Percentiles rank a stretch among this genome's conserved stretches.
Evolutionary conservation across 441 rosid species (phyloP).

Genomic region (Croton setiger): DNA sequence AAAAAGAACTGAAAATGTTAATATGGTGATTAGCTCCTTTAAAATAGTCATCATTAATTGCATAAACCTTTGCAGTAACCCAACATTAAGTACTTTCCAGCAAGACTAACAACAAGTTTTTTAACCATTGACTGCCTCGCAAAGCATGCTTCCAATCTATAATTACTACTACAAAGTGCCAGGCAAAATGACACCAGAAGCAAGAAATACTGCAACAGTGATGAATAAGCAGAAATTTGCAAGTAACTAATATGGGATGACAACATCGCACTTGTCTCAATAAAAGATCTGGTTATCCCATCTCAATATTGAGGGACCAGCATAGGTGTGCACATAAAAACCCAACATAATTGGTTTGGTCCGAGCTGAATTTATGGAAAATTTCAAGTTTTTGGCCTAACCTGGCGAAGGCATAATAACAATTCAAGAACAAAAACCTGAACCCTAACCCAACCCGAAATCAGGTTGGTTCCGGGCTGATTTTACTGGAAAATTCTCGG

Average conservation of each 20-base stretch:
- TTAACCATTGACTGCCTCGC: background rate
- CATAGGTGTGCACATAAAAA: too few species aligned
- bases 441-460: too few species aligned
- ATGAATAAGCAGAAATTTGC: conserved; percentile 1
- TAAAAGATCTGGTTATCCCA: background rate
- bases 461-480: too few species aligned
- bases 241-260: background rate
- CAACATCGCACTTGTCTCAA: background rate
- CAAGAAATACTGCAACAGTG: background rate
- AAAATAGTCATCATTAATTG: background rate
- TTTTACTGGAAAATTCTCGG: too few species aligned
- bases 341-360: too few species aligned
- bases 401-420: too few species aligned
- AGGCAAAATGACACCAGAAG: background rate
- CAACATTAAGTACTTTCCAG: background rate
- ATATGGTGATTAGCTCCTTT: background rate
- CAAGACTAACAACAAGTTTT: conserved; percentile 8
- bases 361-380: too few species aligned
- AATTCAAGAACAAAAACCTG: too few species aligned
- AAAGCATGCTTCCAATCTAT: background rate
- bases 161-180: background rate
- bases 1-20: background rate
- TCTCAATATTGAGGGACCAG: background rate
- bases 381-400: too few species aligned
- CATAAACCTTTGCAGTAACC: background rate